A percentile compares a stretch with the other conserved stretches of the same genome.
Evolutionary conservation across 257 asterid genomes (phyloP).

Genomic region (Fraxinus quadrangulata): DNA sequence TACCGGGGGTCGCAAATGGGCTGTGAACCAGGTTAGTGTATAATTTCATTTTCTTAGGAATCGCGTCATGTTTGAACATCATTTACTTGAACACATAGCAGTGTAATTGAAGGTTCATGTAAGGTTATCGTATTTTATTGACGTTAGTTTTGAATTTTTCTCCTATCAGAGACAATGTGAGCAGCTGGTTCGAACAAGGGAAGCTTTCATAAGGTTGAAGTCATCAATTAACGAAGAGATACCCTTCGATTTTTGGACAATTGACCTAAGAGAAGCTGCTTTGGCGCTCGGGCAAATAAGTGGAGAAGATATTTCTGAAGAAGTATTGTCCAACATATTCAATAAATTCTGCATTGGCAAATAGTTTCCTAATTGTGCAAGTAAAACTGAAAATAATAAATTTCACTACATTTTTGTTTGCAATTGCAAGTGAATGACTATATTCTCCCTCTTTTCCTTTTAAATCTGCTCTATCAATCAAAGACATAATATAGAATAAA

Average conservation of each 20-base stretch:
- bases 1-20: constrained; percentile 83
- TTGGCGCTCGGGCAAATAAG: constrained; percentile 83
- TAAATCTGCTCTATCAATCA: not conserved
- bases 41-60: not conserved
- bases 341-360: constrained; percentile 96
- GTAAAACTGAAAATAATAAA: not conserved
- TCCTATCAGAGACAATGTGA: constrained; percentile 79
- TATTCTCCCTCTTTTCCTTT: not conserved
- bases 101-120: no score
- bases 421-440: not conserved
- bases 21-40: constrained; percentile 79
- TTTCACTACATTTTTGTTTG: not conserved
- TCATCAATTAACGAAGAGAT: constrained; percentile 76
- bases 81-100: no score
- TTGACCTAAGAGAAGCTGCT: constrained; percentile 90
- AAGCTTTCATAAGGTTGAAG: constrained; percentile 66
- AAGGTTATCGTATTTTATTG: not conserved
- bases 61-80: not conserved
- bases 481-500: not conserved
- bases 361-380: constrained; percentile 31
- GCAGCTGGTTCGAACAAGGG: constrained; percentile 84
- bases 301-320: constrained; percentile 94
- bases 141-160: not conserved
- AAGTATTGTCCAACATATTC: constrained; percentile 80
- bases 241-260: constrained; percentile 90